Conservation (phyloP, 345 rosid species). For the Mallotus nudiflorus region DNA sequence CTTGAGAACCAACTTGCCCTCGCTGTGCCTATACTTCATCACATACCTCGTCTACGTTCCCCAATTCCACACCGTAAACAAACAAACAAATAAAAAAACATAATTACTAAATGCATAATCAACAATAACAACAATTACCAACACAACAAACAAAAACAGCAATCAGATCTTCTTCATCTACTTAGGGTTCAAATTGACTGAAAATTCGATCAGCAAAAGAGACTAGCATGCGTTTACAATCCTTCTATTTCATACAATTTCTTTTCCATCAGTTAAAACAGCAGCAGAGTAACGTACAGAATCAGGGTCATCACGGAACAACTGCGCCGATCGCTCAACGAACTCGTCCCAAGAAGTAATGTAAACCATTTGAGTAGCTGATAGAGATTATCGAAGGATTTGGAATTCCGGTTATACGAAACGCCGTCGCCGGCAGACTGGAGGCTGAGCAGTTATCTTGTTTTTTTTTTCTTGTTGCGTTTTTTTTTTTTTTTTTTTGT, state of each 20-base stretch:
- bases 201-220: neutral
- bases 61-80: neutral
- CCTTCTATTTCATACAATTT: no score
- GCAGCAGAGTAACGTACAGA: slow-evolving; percentile 79
- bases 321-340: slow-evolving; percentile 28
- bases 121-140: neutral
- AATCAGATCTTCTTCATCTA: no score
- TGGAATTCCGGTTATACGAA: neutral
- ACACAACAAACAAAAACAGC: neutral
- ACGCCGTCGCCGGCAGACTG: neutral
- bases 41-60: slow-evolving; percentile 75
- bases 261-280: no score
- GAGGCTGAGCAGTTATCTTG: neutral
- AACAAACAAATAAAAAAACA: neutral
- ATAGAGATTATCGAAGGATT: neutral
- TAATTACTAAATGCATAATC: neutral
- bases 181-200: slow-evolving; percentile 3
- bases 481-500: neutral
- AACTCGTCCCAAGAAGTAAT: slow-evolving; percentile 23
- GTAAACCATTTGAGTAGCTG: slow-evolving; percentile 14
- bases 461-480: neutral
- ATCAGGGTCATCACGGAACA: slow-evolving; percentile 89
- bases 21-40: slow-evolving; percentile 90
- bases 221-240: no score
- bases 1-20: slow-evolving; percentile 94